Conservation (phyloP, 139 green algal genomes). For the Coelastrella sp. region DNA sequence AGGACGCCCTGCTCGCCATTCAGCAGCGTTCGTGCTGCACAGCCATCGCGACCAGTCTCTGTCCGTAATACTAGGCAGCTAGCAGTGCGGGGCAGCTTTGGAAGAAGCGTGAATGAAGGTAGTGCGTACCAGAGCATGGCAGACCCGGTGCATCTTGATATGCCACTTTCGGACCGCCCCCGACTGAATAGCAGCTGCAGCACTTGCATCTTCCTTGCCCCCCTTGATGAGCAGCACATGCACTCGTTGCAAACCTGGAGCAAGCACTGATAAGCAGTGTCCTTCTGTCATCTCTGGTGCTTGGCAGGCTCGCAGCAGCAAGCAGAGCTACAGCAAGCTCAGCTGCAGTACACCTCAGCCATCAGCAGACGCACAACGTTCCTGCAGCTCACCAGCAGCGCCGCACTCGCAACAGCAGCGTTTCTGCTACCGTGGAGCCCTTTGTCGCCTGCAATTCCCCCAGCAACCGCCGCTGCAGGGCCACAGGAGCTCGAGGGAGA, state of each 20-base stretch:
- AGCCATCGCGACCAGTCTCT: background rate
- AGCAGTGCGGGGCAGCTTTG: background rate
- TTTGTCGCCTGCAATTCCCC: background rate
- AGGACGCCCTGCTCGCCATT: background rate
- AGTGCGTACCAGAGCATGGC: too few species aligned
- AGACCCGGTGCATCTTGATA: too few species aligned
- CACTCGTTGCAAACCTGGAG: too few species aligned
- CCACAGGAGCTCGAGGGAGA: background rate
- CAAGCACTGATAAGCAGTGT: background rate
- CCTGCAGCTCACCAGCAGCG: background rate
- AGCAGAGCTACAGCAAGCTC: background rate
- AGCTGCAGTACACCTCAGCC: background rate
- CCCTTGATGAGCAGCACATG: too few species aligned
- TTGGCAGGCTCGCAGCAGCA: background rate
- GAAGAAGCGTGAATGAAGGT: too few species aligned
- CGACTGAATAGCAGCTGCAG: too few species aligned
- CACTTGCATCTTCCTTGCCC: too few species aligned
- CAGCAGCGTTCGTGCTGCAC: background rate
- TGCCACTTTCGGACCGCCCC: too few species aligned
- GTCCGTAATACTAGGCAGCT: background rate
- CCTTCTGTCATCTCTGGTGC: background rate
- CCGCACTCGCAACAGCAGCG: background rate
- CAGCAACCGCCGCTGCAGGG: background rate
- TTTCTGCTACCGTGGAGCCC: background rate
- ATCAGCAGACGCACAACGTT: background rate